A percentile compares a stretch with the other conserved stretches of the same genome.
These are phyloP conservation scores for Limonium bicolor DNA, from an alignment of 148 eudicot species.

Conservation along the genomic window DNA sequence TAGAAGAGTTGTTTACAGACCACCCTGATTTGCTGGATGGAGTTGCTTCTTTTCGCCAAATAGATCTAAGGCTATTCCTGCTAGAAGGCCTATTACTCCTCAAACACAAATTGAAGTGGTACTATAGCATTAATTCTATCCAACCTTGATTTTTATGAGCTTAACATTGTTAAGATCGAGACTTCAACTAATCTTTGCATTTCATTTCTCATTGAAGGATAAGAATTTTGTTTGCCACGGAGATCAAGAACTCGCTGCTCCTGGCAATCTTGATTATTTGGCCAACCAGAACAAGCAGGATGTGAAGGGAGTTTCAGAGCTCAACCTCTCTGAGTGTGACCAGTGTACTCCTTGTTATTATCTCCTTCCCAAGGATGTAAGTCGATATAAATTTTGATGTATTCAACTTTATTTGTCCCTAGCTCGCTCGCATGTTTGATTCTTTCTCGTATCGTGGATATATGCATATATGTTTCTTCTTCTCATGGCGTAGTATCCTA, in stretches of 20 bases:
- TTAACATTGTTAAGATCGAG: no score
- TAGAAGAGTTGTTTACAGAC: constrained; percentile 36
- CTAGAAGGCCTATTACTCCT: no score
- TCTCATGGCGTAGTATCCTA: constrained; percentile 97
- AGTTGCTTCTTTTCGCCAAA: constrained; percentile 40
- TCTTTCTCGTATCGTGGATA: background rate
- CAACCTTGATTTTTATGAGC: no score
- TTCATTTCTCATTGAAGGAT: constrained; percentile 12
- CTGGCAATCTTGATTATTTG: no score
- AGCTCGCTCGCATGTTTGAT: background rate
- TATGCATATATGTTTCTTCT: background rate
- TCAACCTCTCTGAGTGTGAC: constrained; percentile 81
- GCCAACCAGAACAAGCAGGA: constrained; percentile 29
- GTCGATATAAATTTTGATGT: constrained; percentile 1
- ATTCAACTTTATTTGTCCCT: constrained; percentile 25
- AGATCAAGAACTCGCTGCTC: constrained; percentile 37
- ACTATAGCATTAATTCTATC: no score
- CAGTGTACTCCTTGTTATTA: constrained; percentile 93
- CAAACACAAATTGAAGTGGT: no score
- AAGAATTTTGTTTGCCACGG: constrained; percentile 25
- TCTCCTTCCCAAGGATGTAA: constrained; percentile 86
- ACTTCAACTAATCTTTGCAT: no score
- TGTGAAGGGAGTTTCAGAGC: constrained; percentile 63
- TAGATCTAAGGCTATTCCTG: constrained; percentile 15
- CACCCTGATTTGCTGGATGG: constrained; percentile 45